A percentile compares a stretch with the other conserved stretches of the same genome.
These are phyloP conservation scores for Fusarium coffeatum DNA, from an alignment of 2,329 filamentous ascomycete genomes.

Conservation along the genomic window DNA sequence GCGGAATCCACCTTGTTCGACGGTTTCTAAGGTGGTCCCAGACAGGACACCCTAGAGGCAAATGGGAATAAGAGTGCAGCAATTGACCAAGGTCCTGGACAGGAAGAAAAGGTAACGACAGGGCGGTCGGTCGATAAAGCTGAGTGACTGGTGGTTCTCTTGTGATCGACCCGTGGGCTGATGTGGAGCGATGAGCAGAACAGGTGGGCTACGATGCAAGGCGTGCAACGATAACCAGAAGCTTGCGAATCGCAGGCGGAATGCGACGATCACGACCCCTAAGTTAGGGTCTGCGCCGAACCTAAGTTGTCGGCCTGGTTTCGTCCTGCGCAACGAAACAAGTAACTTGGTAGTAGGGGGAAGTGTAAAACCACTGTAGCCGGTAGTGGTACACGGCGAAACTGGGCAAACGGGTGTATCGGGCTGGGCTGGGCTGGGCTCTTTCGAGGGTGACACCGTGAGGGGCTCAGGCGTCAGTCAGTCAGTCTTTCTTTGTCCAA, in stretches of 20 bases:
- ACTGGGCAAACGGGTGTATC: slow-evolving; percentile 28
- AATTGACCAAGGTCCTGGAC: slow-evolving; percentile 37
- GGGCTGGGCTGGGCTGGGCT: slow-evolving; percentile 13
- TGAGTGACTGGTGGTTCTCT: slow-evolving; percentile 42
- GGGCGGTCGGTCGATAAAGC: slow-evolving; percentile 39
- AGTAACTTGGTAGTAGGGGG: slow-evolving; percentile 39
- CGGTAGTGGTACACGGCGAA: slow-evolving; percentile 26
- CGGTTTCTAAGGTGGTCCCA: slow-evolving; percentile 51
- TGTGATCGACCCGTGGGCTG: slow-evolving; percentile 45
- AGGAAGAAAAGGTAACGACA: slow-evolving; percentile 34
- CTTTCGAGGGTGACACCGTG: slow-evolving; percentile 35
- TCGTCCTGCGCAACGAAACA: slow-evolving; percentile 26
- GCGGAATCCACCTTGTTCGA: slow-evolving; percentile 72
- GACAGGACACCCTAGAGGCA: slow-evolving; percentile 52
- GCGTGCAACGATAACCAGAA: slow-evolving; percentile 32
- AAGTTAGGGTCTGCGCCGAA: slow-evolving; percentile 39
- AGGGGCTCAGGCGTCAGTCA: slow-evolving; percentile 43
- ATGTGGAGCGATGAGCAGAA: slow-evolving; percentile 46
- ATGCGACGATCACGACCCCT: slow-evolving; percentile 43
- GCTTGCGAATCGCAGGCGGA: slow-evolving; percentile 38
- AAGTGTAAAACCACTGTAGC: slow-evolving; percentile 1
- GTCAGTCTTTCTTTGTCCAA: slow-evolving; percentile 11
- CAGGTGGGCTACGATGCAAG: slow-evolving; percentile 34
- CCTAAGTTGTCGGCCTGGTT: slow-evolving; percentile 16
- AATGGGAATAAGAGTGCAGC: slow-evolving; percentile 38